Base-by-base conservation (phyloP, 2,329 filamentous ascomycete species). In the Alternaria angustiovoidea region DNA sequence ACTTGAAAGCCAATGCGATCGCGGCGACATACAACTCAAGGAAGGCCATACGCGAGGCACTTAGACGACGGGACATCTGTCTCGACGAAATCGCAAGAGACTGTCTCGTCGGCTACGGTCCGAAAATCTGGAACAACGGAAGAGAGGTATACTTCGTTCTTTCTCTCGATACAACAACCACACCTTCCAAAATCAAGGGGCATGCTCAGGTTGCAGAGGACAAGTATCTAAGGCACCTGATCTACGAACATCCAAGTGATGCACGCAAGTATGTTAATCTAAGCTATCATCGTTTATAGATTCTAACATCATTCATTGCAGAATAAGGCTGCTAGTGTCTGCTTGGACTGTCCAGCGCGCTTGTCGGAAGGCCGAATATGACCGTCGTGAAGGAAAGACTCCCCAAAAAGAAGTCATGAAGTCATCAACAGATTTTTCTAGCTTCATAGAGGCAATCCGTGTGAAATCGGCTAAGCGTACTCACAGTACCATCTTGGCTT, bases 321-420 rank as follows among this genome's bases (percentile, higher is more conserved):
- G 51, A 38, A 46, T 54, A 14, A 30, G 51, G 3, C 2, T 36
- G 20, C 41, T 46, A 18, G 39, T 54, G 5, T 44, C 32, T n/a
- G 51, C 28, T 4, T 54, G 30, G 30, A 44, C 38, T 6, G 5
- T 54, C 7, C 51, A 54, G 30, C 51, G 51, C 41, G 51, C 51
- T 11, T 54, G 41, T 46, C 22, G 51, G 16, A 54, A 22, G n/a
- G 28, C 41, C 28, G 30, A 26, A 18, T 16, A 42, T 16, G 7
- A 44, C 16, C 18, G 7, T 6, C 18, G 46, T 9, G 30, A 48
- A 48, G 18, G 28, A n/a, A 9, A 48, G 32, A 9, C 18, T 20
- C 3, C 32, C 11, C 14, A 36, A 2, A 53, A 53, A 28, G 34
- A 26, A 22, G 14, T 7, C 2, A 12, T 22, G 8, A 39, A 30